A percentile compares a stretch with the other conserved stretches of the same genome.
Conservation (phyloP, 352 stramenopile genomes). For the Pythium rishiriense region DNA sequence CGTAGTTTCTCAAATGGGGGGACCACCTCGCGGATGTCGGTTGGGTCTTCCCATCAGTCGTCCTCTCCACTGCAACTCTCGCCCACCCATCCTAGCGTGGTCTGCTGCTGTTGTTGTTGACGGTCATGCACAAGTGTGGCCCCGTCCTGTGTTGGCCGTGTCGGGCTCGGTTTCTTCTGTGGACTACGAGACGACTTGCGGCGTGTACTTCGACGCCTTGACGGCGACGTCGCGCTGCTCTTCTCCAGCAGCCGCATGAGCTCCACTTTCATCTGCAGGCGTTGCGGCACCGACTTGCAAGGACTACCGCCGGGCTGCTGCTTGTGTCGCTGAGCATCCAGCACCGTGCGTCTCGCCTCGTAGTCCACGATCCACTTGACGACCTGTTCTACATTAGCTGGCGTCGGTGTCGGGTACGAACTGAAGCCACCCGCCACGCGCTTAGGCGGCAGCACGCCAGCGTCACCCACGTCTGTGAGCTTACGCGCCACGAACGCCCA, state of each 20-base stretch:
- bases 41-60: not conserved
- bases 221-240: not conserved
- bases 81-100: not conserved
- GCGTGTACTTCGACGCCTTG: conserved; percentile 4
- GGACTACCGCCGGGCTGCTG: not conserved
- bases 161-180: conserved; percentile 1
- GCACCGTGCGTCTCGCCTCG: conserved; percentile 31
- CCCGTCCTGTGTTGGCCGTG: not conserved
- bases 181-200: conserved; percentile 14
- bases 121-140: not conserved
- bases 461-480: conserved; percentile 35
- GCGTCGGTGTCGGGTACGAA: conserved; percentile 35
- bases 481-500: conserved; percentile 38
- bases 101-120: not conserved
- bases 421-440: conserved; percentile 41
- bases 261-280: conserved; percentile 34
- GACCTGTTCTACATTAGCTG: conserved; percentile 38
- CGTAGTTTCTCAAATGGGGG: no score
- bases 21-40: no score
- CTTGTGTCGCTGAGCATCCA: conserved; percentile 27
- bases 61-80: not conserved
- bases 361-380: conserved; percentile 49
- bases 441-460: conserved; percentile 32
- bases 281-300: conserved; percentile 10
- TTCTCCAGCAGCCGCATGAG: conserved; percentile 31